Conservation (phyloP, 2,329 filamentous ascomycete genomes). For the Paecilomyces fulvus region DNA sequence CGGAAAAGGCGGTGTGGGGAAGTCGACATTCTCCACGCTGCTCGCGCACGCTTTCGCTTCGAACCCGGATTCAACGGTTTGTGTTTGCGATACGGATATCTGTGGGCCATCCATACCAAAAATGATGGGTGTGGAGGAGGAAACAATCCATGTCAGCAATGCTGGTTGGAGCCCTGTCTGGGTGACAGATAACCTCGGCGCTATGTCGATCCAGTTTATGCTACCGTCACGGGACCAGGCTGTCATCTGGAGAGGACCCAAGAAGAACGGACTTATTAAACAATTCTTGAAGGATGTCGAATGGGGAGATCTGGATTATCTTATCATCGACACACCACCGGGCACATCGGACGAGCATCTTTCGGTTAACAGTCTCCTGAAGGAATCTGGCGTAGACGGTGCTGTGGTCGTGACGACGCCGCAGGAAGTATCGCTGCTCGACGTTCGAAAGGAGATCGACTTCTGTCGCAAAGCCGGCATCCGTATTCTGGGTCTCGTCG, state of each 20-base stretch:
- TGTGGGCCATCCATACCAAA: constrained; percentile 94
- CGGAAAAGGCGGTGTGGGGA: constrained; percentile 94
- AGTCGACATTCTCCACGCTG: constrained; percentile 85
- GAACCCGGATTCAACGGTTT: constrained; percentile 69
- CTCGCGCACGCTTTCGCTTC: constrained; percentile 82
- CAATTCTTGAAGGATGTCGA: constrained; percentile 96
- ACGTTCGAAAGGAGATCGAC: constrained; percentile 95
- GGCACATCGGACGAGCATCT: constrained; percentile 94
- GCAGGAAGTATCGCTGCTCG: constrained; percentile 84
- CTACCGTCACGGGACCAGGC: constrained; percentile 87
- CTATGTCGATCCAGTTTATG: constrained; percentile 99
- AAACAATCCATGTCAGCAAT: constrained; percentile 85
- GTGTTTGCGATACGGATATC: constrained; percentile 97
- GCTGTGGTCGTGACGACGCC: constrained; percentile 91
- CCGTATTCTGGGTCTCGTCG: constrained; percentile 75
- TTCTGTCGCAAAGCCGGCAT: constrained; percentile 96
- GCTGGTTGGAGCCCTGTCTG: constrained; percentile 92
- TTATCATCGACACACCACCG: constrained; percentile 91
- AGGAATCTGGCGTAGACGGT: constrained; percentile 85
- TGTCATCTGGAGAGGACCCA: constrained; percentile 93
- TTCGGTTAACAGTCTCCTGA: constrained; percentile 83
- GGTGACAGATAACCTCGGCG: constrained; percentile 85
- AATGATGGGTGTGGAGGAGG: constrained; percentile 94
- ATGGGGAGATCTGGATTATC: constrained; percentile 89
- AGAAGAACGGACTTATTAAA: constrained; percentile 98